These are phyloP conservation scores for Penstemon barbatus DNA, from an alignment of 257 asterid species.

Conservation along the genomic window DNA sequence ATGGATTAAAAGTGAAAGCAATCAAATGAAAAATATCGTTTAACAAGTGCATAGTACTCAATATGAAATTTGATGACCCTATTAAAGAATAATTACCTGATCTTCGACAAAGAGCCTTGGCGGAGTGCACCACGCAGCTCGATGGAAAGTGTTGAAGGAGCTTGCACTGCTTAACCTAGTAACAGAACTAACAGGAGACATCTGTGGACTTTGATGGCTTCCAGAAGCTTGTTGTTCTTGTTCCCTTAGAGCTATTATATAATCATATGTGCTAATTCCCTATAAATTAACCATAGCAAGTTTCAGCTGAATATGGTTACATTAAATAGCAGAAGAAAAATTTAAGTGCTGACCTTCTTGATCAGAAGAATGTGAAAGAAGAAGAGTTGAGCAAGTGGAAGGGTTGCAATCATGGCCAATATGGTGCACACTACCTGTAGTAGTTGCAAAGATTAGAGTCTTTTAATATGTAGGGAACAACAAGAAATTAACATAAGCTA, in stretches of 20 bases:
- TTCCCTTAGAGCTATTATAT: slow-evolving; percentile 94
- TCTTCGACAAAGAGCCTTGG: slow-evolving; percentile 96
- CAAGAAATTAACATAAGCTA: background rate
- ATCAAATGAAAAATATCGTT: background rate
- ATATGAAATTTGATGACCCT: slow-evolving; percentile 1
- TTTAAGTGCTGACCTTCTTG: slow-evolving; percentile 58
- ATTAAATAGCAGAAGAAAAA: slow-evolving; percentile 1
- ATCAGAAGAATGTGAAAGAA: slow-evolving; percentile 97
- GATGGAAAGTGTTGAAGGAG: slow-evolving; percentile 80
- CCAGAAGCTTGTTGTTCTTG: slow-evolving; percentile 81
- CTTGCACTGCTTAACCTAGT: slow-evolving; percentile 94
- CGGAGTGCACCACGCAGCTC: slow-evolving; percentile 99
- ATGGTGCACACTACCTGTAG: slow-evolving; percentile 88
- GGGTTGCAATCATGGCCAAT: slow-evolving; percentile 96
- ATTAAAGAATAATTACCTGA: slow-evolving; percentile 53
- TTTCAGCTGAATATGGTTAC: background rate
- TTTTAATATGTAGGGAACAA: background rate
- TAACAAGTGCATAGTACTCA: background rate
- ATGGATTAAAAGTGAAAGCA: background rate
- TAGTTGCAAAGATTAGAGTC: slow-evolving; percentile 8
- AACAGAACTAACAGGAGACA: slow-evolving; percentile 85
- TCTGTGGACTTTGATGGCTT: slow-evolving; percentile 93
- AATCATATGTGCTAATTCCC: slow-evolving; percentile 98
- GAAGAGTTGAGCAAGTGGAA: slow-evolving; percentile 95
- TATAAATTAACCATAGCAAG: slow-evolving; percentile 31